Evolutionary conservation across 495 filamentous ascomycete genomes (phyloP), one percentile per base, ranked within the genome.

Genomic region (Annulohypoxylon bovei): DNA sequence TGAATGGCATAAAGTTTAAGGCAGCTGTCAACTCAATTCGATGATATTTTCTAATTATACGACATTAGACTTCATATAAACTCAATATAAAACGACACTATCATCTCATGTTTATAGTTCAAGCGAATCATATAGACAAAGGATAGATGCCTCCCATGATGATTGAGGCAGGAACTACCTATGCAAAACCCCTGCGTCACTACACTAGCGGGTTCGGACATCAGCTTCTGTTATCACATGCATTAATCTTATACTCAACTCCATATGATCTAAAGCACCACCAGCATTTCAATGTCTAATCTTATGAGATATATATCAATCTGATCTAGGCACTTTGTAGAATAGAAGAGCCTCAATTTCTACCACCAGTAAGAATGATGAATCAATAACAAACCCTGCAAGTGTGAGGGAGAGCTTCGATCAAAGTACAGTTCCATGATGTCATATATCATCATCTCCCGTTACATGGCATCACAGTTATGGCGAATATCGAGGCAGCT

Each of bases 381-480:
- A 49, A 59, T 56, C 12, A 18, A 25, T 54, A 35, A 46, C 12
- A 16, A 54, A 59, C 57, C 68, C 53, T 72, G 52, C 20, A 37
- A 30, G 57, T 46, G 47, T 18, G 9, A 57, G 30, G 60, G 33
- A 25, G 56, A 62, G 3, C 8, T 54, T 53, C 20, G 3, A 18
- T 23, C 33, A 20, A 42, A 23, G 8, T 16, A 33, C 35, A 14
- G 8, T 61, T 44, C 63, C 70, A 72, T 72, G 70, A 72, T 72
- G 70, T 72, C 70, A 72, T 72, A 68, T n/a, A 50, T 72, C 65
- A 72, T 72, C 70, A 72, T 65, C 33, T 60, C 39, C 37, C 20
- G 18, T 57, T 57, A 61, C 61, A 65, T 67, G 68, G 54, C 74
- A 74, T 76, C 65, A 73, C 66, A 62, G 72, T 33, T 67, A 44